Evolutionary conservation across 148 eudicot genomes (phyloP).

Genomic region (Persicaria tinctoria): DNA sequence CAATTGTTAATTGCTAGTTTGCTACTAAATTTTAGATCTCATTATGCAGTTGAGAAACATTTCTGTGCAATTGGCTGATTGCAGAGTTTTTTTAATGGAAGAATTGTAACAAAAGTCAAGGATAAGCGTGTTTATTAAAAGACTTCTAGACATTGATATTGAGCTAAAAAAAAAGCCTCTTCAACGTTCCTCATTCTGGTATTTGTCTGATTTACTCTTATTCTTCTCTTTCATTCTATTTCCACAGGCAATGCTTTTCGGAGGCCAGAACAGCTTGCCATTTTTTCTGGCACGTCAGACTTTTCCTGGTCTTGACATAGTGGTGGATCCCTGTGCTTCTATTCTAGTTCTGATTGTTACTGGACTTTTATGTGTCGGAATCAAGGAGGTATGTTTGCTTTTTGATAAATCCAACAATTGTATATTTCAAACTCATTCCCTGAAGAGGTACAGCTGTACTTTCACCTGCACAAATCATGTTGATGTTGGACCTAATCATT

Average conservation of each 20-base stretch:
- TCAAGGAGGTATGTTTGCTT: slow-evolving; percentile 68
- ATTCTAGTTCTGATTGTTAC: slow-evolving; percentile 65
- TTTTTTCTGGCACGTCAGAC: slow-evolving; percentile 65
- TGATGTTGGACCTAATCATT: slow-evolving; percentile 9
- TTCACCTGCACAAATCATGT: neutral
- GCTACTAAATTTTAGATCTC: neutral
- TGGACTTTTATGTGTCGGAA: slow-evolving; percentile 77
- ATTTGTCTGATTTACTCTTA: slow-evolving; percentile 6
- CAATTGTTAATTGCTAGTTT: neutral
- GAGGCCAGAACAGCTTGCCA: slow-evolving; percentile 67
- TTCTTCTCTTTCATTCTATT: neutral
- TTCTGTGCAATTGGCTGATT: neutral
- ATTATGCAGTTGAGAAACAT: neutral
- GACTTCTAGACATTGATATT: too few species aligned
- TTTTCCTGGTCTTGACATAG: slow-evolving; percentile 58
- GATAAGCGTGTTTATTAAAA: neutral
- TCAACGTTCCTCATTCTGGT: neutral
- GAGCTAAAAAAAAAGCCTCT: too few species aligned
- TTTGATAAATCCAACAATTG: slow-evolving; percentile 5
- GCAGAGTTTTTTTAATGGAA: neutral
- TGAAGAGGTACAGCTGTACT: neutral
- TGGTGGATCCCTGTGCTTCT: slow-evolving; percentile 94
- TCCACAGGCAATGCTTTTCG: slow-evolving; percentile 73
- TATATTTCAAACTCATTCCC: neutral
- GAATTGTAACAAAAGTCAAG: neutral